phyloP scores from a whole-genome alignment of 345 rosid genomes.

The Cardamine occulta region DNA sequence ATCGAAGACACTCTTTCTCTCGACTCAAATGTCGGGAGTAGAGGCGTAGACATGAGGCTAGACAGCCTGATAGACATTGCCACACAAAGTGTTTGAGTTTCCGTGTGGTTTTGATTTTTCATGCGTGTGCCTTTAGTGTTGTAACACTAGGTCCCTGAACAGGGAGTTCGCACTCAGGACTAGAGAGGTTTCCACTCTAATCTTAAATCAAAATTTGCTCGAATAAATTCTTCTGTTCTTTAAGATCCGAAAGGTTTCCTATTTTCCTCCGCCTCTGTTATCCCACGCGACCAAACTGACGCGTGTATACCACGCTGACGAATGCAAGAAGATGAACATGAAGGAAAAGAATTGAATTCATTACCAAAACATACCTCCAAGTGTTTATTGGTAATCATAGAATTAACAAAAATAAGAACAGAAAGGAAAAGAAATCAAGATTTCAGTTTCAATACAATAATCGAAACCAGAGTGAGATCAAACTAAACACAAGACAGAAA shows the following conservation, averaged over 20 bases:
- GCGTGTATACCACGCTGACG: constrained; percentile 1
- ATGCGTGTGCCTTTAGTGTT: too few relatives aligned
- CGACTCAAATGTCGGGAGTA: too few relatives aligned
- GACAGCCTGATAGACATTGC: too few relatives aligned
- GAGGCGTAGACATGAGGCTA: too few relatives aligned
- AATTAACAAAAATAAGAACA: background rate
- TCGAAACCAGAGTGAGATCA: background rate
- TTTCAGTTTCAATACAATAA: background rate
- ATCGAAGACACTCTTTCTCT: too few relatives aligned
- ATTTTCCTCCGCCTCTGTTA: constrained; percentile 20
- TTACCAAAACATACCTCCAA: constrained; percentile 24
- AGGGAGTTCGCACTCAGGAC: too few relatives aligned
- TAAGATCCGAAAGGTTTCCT: constrained; percentile 6
- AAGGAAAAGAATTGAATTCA: background rate
- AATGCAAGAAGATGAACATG: background rate
- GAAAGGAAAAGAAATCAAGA: background rate
- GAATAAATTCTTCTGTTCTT: background rate
- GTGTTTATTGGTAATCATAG: constrained; percentile 1
- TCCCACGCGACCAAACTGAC: constrained; percentile 21
- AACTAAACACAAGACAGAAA: constrained; percentile 27
- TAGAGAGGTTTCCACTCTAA: too few relatives aligned
- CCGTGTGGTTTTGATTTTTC: too few relatives aligned
- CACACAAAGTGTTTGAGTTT: too few relatives aligned
- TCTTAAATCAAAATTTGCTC: background rate
- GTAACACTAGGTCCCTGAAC: too few relatives aligned